phyloP scores from a whole-genome alignment of 805 yeast species.

The Lachancea dasiensis region DNA sequence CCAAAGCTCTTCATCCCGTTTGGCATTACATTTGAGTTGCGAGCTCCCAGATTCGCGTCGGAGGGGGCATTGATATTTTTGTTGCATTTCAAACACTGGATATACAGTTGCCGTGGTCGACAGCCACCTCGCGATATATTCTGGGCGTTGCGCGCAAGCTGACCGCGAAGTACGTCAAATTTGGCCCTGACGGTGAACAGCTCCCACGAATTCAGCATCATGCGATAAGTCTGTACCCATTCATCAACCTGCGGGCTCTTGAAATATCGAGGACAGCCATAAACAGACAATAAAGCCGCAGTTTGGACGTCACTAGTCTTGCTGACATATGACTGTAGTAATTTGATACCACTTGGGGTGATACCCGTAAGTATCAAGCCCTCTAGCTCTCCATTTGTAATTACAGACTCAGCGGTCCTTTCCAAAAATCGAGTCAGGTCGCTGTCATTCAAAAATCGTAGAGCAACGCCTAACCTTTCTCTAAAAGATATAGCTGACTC shows the following conservation, averaged over 20 bases:
- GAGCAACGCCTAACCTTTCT: constrained; percentile 86
- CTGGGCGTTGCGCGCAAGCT: constrained; percentile 46
- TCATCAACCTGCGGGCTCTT: constrained; percentile 62
- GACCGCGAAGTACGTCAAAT: constrained; percentile 75
- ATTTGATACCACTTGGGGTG: constrained; percentile 74
- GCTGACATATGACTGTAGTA: constrained; percentile 81
- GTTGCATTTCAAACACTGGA: constrained; percentile 81
- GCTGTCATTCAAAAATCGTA: constrained; percentile 74
- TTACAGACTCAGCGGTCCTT: constrained; percentile 63
- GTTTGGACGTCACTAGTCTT: constrained; percentile 88
- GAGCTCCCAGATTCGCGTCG: constrained; percentile 4
- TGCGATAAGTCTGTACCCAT: constrained; percentile 72
- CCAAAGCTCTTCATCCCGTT: constrained; percentile 9
- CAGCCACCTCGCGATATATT: constrained; percentile 46
- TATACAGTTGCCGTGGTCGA: constrained; percentile 65
- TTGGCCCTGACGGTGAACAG: constrained; percentile 72
- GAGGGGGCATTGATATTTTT: constrained; percentile 49
- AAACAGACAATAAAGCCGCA: constrained; percentile 73
- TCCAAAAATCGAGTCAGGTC: constrained; percentile 70
- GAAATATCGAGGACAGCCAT: constrained; percentile 81
- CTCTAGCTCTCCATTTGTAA: constrained; percentile 77
- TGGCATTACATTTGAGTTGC: constrained; percentile 12
- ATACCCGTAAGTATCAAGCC: constrained; percentile 90
- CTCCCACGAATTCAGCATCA: constrained; percentile 72
- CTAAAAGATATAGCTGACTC: constrained; percentile 82